Evolutionary conservation across 306 rosid species (phyloP).

Genomic region (Prunus salicina): DNA sequence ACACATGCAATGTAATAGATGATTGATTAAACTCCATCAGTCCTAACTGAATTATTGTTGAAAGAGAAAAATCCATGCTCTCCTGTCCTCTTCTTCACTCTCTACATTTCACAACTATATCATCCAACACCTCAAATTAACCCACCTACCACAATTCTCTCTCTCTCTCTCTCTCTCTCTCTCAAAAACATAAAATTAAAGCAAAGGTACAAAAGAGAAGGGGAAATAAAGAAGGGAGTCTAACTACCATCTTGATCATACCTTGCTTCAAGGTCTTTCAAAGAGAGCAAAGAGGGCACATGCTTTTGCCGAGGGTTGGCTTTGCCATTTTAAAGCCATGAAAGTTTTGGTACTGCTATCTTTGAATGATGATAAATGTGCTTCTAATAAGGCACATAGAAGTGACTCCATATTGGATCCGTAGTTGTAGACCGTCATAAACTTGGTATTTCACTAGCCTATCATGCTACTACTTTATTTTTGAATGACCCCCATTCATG

Average conservation of each 20-base stretch:
- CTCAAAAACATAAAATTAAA: slow-evolving; percentile 31
- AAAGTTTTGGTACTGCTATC: slow-evolving; percentile 44
- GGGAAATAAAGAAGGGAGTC: slow-evolving; percentile 54
- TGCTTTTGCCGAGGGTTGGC: slow-evolving; percentile 53
- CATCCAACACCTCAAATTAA: slow-evolving; percentile 26
- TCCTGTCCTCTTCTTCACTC: not conserved
- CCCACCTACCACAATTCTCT: slow-evolving; percentile 32
- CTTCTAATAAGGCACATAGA: slow-evolving; percentile 27
- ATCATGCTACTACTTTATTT: slow-evolving; percentile 16
- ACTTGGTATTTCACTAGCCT: slow-evolving; percentile 26
- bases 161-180: slow-evolving; percentile 5
- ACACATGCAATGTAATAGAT: slow-evolving; percentile 31
- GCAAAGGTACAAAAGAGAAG: slow-evolving; percentile 46
- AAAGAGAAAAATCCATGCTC: slow-evolving; percentile 21
- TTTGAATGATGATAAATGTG: slow-evolving; percentile 37
- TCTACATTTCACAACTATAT: not conserved
- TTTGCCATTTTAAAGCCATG: slow-evolving; percentile 53
- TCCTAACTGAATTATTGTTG: slow-evolving; percentile 48
- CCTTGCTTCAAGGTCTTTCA: slow-evolving; percentile 39
- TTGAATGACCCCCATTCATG: slow-evolving; percentile 24
- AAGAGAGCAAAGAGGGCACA: slow-evolving; percentile 46
- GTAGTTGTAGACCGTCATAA: slow-evolving; percentile 42
- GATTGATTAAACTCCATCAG: slow-evolving; percentile 43
- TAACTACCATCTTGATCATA: slow-evolving; percentile 59
- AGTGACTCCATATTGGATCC: slow-evolving; percentile 43